These are phyloP conservation scores for Plectosphaerella cucumerina DNA, from an alignment of 2,329 filamentous ascomycete genomes.

Conservation along the genomic window DNA sequence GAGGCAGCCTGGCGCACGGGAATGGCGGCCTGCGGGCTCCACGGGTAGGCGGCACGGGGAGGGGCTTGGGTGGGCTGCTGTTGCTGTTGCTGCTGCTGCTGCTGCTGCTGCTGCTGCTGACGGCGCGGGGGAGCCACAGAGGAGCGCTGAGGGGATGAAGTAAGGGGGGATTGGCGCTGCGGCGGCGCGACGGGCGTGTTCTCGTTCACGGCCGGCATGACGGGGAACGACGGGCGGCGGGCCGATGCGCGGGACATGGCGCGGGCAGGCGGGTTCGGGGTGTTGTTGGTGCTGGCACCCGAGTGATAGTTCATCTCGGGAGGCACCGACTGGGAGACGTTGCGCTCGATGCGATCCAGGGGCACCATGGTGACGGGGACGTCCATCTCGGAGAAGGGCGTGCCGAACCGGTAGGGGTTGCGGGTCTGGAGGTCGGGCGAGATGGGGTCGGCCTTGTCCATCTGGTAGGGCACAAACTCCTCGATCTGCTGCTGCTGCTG, in stretches of 20 bases:
- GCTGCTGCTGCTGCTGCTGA: constrained; percentile 53
- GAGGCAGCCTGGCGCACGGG: constrained; percentile 12
- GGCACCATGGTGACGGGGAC: constrained; percentile 74
- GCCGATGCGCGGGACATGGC: constrained; percentile 52
- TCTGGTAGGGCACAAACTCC: constrained; percentile 44
- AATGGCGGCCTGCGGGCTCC: constrained; percentile 3
- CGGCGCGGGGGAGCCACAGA: constrained; percentile 43
- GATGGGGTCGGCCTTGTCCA: constrained; percentile 45
- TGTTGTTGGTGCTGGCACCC: constrained; percentile 21
- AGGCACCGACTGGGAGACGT: constrained; percentile 84
- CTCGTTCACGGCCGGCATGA: constrained; percentile 68
- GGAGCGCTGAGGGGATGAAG: constrained; percentile 25
- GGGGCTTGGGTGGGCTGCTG: too few relatives aligned
- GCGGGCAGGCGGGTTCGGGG: constrained; percentile 30
- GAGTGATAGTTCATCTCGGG: constrained; percentile 81
- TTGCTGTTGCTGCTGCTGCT: constrained; percentile 41
- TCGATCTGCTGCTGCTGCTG: constrained; percentile 15
- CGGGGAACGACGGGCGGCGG: constrained; percentile 63
- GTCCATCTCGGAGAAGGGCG: constrained; percentile 87
- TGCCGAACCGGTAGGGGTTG: constrained; percentile 71
- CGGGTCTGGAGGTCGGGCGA: constrained; percentile 54
- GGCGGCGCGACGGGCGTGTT: constrained; percentile 37
- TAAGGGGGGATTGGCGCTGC: constrained; percentile 26
- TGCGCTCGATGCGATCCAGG: constrained; percentile 68
- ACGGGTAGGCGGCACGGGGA: constrained; percentile 30